A percentile compares a stretch with the other conserved stretches of the same genome.
phyloP scores from a whole-genome alignment of 2,329 filamentous ascomycete genomes.

The Lachnum nothofagi region DNA sequence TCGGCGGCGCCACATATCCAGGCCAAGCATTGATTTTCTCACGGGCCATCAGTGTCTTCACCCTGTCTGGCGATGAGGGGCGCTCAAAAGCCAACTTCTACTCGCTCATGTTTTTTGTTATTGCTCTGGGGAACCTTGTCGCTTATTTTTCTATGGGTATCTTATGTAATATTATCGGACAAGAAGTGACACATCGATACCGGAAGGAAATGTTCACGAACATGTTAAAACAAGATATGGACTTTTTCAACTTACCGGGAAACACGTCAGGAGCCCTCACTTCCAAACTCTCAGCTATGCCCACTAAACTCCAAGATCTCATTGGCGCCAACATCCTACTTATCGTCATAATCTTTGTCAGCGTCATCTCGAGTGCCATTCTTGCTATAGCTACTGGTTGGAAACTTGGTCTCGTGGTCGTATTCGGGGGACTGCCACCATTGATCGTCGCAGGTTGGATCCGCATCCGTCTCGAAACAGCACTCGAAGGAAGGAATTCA shows the following conservation, averaged over 20 bases:
- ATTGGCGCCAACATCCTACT: constrained; percentile 41
- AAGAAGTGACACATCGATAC: constrained; percentile 49
- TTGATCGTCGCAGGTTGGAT: constrained; percentile 39
- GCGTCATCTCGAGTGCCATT: constrained; percentile 36
- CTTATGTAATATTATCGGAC: constrained; percentile 32
- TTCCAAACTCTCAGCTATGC: constrained; percentile 76
- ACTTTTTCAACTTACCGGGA: constrained; percentile 81
- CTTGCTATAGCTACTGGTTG: constrained; percentile 40
- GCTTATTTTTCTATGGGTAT: constrained; percentile 19
- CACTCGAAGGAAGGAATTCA: constrained; percentile 39
- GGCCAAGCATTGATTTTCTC: constrained; percentile 26
- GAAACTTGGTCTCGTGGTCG: constrained; percentile 42
- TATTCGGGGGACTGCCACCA: constrained; percentile 39
- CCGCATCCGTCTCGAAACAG: constrained; percentile 40
- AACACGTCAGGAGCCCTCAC: constrained; percentile 84
- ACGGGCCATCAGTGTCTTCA: constrained; percentile 24
- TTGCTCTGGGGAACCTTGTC: constrained; percentile 37
- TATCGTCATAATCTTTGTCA: constrained; percentile 39
- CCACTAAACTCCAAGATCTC: constrained; percentile 53
- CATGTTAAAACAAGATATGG: constrained; percentile 84
- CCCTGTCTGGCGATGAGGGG: constrained; percentile 7
- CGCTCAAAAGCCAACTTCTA: constrained; percentile 28
- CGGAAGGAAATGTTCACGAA: constrained; percentile 62
- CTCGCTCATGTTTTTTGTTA: constrained; percentile 42
- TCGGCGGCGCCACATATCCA: constrained; percentile 36